phyloP scores from a whole-genome alignment of 257 asterid species.

The Ilex asprella region DNA sequence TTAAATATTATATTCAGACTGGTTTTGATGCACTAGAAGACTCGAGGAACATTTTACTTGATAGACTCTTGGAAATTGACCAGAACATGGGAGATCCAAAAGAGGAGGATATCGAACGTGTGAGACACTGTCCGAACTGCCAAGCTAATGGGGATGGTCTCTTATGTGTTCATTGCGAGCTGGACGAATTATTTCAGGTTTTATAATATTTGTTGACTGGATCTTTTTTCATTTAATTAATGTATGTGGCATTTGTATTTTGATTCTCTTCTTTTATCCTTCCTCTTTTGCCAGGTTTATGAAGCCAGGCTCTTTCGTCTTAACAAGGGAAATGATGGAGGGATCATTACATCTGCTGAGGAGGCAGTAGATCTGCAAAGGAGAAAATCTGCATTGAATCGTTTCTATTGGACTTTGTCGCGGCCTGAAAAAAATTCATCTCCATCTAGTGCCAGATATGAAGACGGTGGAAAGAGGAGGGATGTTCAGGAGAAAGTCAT shows the following conservation, averaged over 20 bases:
- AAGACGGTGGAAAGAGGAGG: conserved; percentile 71
- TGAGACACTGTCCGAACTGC: conserved; percentile 79
- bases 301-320: conserved; percentile 93
- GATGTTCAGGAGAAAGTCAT: conserved; percentile 65
- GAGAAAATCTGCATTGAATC: conserved; percentile 70
- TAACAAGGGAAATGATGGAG: conserved; percentile 64
- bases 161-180: conserved; percentile 82
- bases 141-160: conserved; percentile 70
- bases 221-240: not conserved
- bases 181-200: conserved; percentile 94
- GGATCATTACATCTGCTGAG: conserved; percentile 67
- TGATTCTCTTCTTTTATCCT: conserved; percentile 10
- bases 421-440: conserved; percentile 46
- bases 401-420: conserved; percentile 61
- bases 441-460: conserved; percentile 27
- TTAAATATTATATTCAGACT: conserved; percentile 75
- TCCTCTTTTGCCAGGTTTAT: conserved; percentile 48
- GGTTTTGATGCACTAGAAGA: conserved; percentile 79
- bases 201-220: conserved; percentile 11
- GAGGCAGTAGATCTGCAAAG: conserved; percentile 84
- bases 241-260: conserved; percentile 7
- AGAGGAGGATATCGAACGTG: conserved; percentile 69
- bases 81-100: conserved; percentile 79
- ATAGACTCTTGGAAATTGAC: conserved; percentile 72
- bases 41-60: conserved; percentile 64